Conservation (phyloP, 345 rosid genomes). For the Moricandia moricandioides region DNA sequence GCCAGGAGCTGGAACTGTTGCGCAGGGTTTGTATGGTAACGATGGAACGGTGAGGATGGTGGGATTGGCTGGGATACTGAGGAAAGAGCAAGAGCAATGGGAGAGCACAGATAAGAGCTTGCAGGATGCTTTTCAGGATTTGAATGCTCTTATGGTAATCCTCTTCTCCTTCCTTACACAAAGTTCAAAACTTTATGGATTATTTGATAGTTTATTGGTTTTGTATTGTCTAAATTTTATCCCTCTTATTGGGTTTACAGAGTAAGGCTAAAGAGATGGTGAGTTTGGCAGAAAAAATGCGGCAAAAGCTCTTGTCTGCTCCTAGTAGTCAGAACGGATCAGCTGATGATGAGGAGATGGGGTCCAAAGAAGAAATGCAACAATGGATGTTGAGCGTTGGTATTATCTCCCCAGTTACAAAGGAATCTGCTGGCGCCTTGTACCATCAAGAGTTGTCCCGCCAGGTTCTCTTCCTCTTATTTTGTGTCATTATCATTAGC, state of each 20-base stretch:
- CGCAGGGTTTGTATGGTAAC: slow-evolving; percentile 63
- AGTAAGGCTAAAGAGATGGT: slow-evolving; percentile 95
- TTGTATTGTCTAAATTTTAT: neutral
- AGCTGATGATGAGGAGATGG: slow-evolving; percentile 76
- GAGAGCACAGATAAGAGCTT: slow-evolving; percentile 91
- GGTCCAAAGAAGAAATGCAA: slow-evolving; percentile 92
- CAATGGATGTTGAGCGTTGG: slow-evolving; percentile 96
- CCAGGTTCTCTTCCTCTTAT: slow-evolving; percentile 56
- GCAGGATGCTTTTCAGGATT: slow-evolving; percentile 93
- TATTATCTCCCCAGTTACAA: slow-evolving; percentile 91
- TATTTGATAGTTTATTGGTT: neutral
- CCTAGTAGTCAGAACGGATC: slow-evolving; percentile 51
- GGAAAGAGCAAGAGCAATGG: slow-evolving; percentile 95
- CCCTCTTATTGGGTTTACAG: slow-evolving; percentile 42
- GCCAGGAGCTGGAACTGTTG: slow-evolving; percentile 33
- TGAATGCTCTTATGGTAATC: slow-evolving; percentile 92
- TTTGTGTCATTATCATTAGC: slow-evolving; percentile 12
- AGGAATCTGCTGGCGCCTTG: slow-evolving; percentile 92
- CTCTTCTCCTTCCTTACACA: too few relatives aligned
- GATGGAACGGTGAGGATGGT: slow-evolving; percentile 87
- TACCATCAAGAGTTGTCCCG: slow-evolving; percentile 90
- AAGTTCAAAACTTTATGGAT: neutral
- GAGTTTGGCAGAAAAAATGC: slow-evolving; percentile 86
- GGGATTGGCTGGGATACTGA: slow-evolving; percentile 88
- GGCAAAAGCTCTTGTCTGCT: slow-evolving; percentile 80